phyloP scores from a whole-genome alignment of 2,329 filamentous ascomycete species.

The Pseudopyrenochaeta lycopersici region DNA sequence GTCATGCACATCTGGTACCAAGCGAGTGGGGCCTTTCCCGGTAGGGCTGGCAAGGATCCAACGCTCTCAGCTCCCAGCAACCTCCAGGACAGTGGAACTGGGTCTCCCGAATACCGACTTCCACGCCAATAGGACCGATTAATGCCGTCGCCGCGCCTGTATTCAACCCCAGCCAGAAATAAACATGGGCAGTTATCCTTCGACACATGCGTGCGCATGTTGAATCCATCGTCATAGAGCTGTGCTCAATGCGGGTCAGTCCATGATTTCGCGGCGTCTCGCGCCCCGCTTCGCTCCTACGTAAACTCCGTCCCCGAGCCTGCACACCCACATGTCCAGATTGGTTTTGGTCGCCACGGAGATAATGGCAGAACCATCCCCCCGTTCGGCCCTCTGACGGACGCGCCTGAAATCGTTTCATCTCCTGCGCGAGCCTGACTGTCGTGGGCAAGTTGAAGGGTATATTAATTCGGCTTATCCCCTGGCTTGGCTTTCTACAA shows the following conservation, averaged over 20 bases:
- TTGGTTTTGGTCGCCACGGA: constrained; percentile 6
- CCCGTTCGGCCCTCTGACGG: not conserved
- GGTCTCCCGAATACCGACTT: too few species aligned
- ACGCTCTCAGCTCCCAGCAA: not conserved
- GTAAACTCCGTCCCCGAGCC: constrained; percentile 22
- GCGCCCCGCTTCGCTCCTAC: constrained; percentile 19
- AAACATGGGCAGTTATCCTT: too few species aligned
- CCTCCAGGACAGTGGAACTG: too few species aligned
- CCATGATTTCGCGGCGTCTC: not conserved
- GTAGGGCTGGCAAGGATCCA: not conserved
- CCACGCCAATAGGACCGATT: too few species aligned
- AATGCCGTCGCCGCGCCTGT: too few species aligned
- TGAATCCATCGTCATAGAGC: too few species aligned
- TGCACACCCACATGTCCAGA: constrained; percentile 1
- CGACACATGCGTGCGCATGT: too few species aligned
- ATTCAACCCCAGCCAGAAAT: too few species aligned
- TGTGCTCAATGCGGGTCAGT: too few species aligned
- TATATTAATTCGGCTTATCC: not conserved
- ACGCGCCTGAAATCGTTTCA: not conserved
- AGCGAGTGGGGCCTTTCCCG: not conserved
- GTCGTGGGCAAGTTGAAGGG: not conserved
- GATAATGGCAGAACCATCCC: constrained; percentile 6
- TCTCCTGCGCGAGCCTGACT: not conserved
- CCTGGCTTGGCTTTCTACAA: not conserved
- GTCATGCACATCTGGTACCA: not conserved